A percentile compares a stretch with the other conserved stretches of the same genome.
Evolutionary conservation across 1,284 basidiomycete genomes (phyloP).

Genomic region (Microbotryomycetes sp.): DNA sequence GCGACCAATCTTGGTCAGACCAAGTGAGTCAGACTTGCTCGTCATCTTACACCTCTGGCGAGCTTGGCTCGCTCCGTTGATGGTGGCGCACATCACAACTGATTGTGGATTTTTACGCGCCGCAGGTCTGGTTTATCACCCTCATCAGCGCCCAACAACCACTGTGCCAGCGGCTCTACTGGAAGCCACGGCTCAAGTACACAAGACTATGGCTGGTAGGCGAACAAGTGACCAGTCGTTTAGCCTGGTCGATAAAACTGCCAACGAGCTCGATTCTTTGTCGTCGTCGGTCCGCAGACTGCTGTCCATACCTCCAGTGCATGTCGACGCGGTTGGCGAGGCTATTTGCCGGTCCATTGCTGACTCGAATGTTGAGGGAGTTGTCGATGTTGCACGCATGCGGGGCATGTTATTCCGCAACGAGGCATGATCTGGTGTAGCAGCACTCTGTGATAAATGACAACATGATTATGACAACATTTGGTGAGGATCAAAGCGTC

Average conservation of each 20-base stretch:
- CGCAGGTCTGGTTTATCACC: constrained; percentile 87
- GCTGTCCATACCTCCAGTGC: constrained; percentile 75
- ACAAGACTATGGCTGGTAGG: constrained; percentile 40
- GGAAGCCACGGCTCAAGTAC: constrained; percentile 66
- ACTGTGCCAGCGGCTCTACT: constrained; percentile 79
- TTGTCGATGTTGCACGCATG: constrained; percentile 71
- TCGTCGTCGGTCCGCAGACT: constrained; percentile 67
- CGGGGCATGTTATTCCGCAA: constrained; percentile 57
- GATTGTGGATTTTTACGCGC: constrained; percentile 15
- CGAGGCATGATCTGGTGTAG: too few relatives aligned
- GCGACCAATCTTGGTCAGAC: constrained; percentile 70
- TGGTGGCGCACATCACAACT: neutral
- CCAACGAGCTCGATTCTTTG: constrained; percentile 13
- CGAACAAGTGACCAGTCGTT: neutral
- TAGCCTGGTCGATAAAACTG: neutral
- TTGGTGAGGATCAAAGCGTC: too few relatives aligned
- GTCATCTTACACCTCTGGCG: constrained; percentile 10
- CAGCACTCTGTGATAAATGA: neutral
- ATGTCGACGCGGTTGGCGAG: constrained; percentile 90
- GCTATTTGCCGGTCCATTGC: constrained; percentile 59
- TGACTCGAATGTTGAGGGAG: constrained; percentile 53
- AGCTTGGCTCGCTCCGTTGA: neutral
- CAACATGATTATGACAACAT: too few relatives aligned
- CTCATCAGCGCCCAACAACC: constrained; percentile 79
- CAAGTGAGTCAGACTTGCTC: constrained; percentile 54